phyloP scores from a whole-genome alignment of 352 stramenopile species.

The Globisporangium paroecandrum region DNA sequence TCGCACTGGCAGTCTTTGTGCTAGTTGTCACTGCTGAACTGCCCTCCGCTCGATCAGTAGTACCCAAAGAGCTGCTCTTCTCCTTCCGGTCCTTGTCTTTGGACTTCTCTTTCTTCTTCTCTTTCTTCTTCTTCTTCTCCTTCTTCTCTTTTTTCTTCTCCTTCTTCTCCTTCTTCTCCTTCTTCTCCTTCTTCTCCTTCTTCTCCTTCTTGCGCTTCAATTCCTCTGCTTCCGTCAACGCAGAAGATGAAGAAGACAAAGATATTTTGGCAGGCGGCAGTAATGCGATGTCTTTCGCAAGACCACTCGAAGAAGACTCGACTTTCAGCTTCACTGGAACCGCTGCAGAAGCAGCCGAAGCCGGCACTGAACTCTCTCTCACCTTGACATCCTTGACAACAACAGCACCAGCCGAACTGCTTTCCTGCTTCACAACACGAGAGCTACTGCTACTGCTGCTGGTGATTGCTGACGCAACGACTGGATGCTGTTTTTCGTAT shows the following conservation, averaged over 20 bases:
- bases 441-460: slow-evolving; percentile 1
- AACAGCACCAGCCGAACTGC: not conserved
- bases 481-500: not conserved
- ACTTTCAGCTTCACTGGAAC: not conserved
- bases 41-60: slow-evolving; percentile 24
- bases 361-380: not conserved
- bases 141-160: slow-evolving; percentile 72
- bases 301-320: not conserved
- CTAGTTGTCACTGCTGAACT: slow-evolving; percentile 15
- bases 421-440: slow-evolving; percentile 10
- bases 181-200: slow-evolving; percentile 64
- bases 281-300: not conserved
- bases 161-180: slow-evolving; percentile 70
- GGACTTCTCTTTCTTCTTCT: slow-evolving; percentile 51
- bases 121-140: slow-evolving; percentile 50
- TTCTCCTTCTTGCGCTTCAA: slow-evolving; percentile 55
- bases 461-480: not conserved
- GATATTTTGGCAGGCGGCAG: not conserved
- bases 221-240: slow-evolving; percentile 12
- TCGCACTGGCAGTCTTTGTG: slow-evolving; percentile 4
- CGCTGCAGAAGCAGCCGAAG: not conserved
- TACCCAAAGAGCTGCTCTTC: slow-evolving; percentile 21
- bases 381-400: not conserved
- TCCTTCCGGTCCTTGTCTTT: slow-evolving; percentile 31
- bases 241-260: not conserved